A percentile compares a stretch with the other conserved stretches of the same genome.
Conservation (phyloP, 176 grass and related monocot species). For the Carex kokanica region DNA sequence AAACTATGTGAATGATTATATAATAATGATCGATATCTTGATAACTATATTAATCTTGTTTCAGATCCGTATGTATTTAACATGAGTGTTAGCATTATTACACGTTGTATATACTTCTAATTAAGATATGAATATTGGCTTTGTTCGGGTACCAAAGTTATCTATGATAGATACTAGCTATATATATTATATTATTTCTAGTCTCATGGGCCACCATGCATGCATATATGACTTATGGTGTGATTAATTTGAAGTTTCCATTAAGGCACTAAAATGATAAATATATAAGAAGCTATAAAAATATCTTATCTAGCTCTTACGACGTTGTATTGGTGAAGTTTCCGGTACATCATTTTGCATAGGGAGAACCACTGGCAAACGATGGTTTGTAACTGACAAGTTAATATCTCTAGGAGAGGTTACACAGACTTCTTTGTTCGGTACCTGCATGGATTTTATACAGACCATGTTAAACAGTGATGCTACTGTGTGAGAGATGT, state of each 20-base stretch:
- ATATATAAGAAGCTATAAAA: background rate
- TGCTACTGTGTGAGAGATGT: too few species aligned
- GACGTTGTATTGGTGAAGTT: constrained; percentile 34
- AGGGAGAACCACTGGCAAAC: constrained; percentile 29
- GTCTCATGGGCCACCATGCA: background rate
- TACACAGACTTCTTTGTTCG: constrained; percentile 39
- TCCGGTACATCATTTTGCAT: constrained; percentile 53
- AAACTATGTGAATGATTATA: too few species aligned
- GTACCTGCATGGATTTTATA: constrained; percentile 32
- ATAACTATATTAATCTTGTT: too few species aligned
- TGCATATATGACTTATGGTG: background rate
- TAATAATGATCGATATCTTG: too few species aligned
- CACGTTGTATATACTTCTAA: background rate
- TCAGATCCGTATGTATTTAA: too few species aligned
- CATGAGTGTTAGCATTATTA: too few species aligned
- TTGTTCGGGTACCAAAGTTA: background rate
- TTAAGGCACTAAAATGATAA: background rate
- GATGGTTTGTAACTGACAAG: constrained; percentile 35
- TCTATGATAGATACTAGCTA: background rate
- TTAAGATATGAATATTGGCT: background rate
- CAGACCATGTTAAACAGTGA: too few species aligned
- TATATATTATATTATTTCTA: background rate
- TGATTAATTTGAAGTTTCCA: background rate
- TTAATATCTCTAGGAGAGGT: constrained; percentile 40
- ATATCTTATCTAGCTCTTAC: constrained; percentile 32